These are phyloP conservation scores for Globisporangium perplexum DNA, from an alignment of 352 stramenopile species.

Conservation along the genomic window DNA sequence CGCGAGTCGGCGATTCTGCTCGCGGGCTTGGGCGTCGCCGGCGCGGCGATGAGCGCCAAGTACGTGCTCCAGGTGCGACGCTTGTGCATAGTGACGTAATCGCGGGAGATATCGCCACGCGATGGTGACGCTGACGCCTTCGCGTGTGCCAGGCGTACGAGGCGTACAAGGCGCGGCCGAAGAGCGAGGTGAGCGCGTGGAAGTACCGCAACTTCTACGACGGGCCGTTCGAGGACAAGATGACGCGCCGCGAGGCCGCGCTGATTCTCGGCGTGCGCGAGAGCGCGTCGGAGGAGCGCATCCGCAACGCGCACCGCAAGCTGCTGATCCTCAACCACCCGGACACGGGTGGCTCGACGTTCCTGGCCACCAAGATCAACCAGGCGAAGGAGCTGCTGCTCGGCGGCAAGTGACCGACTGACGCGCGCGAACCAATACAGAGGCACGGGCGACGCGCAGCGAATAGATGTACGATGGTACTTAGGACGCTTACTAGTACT, in stretches of 20 bases:
- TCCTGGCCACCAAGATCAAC: slow-evolving; percentile 98
- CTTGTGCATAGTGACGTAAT: background rate
- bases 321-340: slow-evolving; percentile 99
- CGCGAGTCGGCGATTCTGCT: slow-evolving; percentile 61
- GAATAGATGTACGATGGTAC: background rate
- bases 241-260: slow-evolving; percentile 98
- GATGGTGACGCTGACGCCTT: background rate
- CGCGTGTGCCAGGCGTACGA: slow-evolving; percentile 42
- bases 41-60: slow-evolving; percentile 64
- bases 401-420: slow-evolving; percentile 15
- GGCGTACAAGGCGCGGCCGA: slow-evolving; percentile 67
- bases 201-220: slow-evolving; percentile 92
- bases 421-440: too few species aligned
- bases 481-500: too few species aligned
- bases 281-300: slow-evolving; percentile 91
- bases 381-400: slow-evolving; percentile 98
- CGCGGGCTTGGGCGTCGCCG: slow-evolving; percentile 60
- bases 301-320: slow-evolving; percentile 98
- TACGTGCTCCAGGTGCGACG: slow-evolving; percentile 58
- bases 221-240: slow-evolving; percentile 98
- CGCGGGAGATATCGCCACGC: too few species aligned
- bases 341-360: slow-evolving; percentile 98
- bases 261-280: slow-evolving; percentile 98
- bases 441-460: too few species aligned
- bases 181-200: slow-evolving; percentile 61